A percentile compares a stretch with the other conserved stretches of the same genome.
These are phyloP conservation scores for Thelonectria discophora DNA, from an alignment of 2,329 filamentous ascomycete species.

Conservation along the genomic window DNA sequence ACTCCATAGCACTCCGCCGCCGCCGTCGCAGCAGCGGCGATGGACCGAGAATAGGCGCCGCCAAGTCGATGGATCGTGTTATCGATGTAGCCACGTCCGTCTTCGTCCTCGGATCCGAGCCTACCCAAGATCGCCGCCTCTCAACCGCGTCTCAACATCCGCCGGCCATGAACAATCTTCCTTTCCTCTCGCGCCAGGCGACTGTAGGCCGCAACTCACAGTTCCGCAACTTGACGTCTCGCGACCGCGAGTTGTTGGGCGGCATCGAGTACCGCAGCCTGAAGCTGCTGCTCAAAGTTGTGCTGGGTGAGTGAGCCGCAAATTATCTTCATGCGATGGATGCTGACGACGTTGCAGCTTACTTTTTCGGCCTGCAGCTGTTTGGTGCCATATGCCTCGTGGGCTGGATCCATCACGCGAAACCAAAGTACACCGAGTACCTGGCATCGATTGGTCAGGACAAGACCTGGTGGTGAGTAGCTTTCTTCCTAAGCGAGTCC, in stretches of 20 bases:
- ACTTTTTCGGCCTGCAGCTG: constrained; percentile 56
- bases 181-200: constrained; percentile 52
- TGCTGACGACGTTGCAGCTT: constrained; percentile 43
- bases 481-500: no score
- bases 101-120: constrained; percentile 46
- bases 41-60: constrained; percentile 38
- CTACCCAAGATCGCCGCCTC: constrained; percentile 18
- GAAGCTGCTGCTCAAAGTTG: constrained; percentile 59
- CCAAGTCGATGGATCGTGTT: constrained; percentile 49
- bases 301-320: constrained; percentile 44
- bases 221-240: constrained; percentile 53
- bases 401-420: constrained; percentile 56
- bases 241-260: constrained; percentile 56
- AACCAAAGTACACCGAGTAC: constrained; percentile 52
- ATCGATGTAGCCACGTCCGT: constrained; percentile 48
- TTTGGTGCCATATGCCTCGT: constrained; percentile 58
- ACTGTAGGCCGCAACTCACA: constrained; percentile 57
- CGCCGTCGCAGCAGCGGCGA: constrained; percentile 33
- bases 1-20: constrained; percentile 33
- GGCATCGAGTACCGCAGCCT: constrained; percentile 62
- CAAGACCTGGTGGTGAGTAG: constrained; percentile 59
- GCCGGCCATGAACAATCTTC: constrained; percentile 42
- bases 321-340: no score
- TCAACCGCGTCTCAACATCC: constrained; percentile 18
- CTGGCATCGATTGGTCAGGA: constrained; percentile 50